A percentile compares a stretch with the other conserved stretches of the same genome.
These are phyloP conservation scores for Trichoderma citrinoviride DNA, from an alignment of 2,329 filamentous ascomycete genomes.

Conservation along the genomic window DNA sequence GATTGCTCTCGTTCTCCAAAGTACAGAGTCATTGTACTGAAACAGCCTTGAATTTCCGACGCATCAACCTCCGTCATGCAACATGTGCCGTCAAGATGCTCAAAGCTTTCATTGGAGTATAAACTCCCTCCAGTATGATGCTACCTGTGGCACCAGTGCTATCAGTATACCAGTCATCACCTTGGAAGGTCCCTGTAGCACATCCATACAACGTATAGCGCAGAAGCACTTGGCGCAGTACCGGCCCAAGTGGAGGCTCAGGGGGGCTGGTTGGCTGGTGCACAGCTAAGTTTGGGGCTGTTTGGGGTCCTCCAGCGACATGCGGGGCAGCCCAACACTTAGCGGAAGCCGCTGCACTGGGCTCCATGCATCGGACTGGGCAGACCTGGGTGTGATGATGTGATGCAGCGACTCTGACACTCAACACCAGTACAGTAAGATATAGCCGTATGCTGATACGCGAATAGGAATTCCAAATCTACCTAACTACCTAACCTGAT, in stretches of 20 bases:
- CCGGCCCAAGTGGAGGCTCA: not conserved
- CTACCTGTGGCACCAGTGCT: no score
- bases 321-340: constrained; percentile 18
- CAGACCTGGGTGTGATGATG: not conserved
- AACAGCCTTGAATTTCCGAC: no score
- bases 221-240: not conserved
- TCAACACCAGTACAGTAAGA: no score
- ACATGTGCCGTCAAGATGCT: no score
- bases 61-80: no score
- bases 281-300: no score
- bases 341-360: not conserved
- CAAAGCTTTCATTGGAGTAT: no score
- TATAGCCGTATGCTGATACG: not conserved
- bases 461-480: constrained; percentile 15
- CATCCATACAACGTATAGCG: not conserved
- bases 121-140: no score
- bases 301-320: constrained; percentile 8
- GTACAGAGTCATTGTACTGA: no score
- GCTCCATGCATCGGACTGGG: not conserved
- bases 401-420: not conserved
- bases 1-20: no score
- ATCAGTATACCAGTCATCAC: no score
- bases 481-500: constrained; percentile 10
- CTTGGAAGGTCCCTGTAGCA: not conserved
- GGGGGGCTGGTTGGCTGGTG: no score